phyloP scores from a whole-genome alignment of 192 early-diverging fungal species.

The Endogone sp. region DNA sequence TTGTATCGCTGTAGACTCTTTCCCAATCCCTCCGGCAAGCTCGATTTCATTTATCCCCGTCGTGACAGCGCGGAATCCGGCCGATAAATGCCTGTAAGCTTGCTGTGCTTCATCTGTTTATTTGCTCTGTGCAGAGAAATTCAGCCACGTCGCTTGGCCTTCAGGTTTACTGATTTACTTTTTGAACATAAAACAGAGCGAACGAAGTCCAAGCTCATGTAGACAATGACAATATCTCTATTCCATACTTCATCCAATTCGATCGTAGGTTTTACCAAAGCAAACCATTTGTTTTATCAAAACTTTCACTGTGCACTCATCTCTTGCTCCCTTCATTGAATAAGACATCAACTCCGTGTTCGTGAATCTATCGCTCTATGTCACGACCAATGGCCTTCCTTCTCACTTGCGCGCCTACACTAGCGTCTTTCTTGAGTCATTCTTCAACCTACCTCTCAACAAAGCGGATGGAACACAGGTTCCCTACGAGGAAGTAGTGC shows the following conservation, averaged over 20 bases:
- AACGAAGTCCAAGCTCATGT: conserved; percentile 47
- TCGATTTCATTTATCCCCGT: conserved; percentile 50
- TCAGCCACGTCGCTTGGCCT: neutral
- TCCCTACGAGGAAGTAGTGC: conserved; percentile 48
- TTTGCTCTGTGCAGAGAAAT: neutral
- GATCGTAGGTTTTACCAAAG: conserved; percentile 38
- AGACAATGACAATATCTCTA: conserved; percentile 35
- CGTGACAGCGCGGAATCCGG: conserved; percentile 36
- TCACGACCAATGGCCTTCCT: conserved; percentile 40
- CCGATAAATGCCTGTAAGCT: conserved; percentile 36
- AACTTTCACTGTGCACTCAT: neutral
- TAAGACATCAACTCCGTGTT: conserved; percentile 53
- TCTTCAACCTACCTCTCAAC: conserved; percentile 48
- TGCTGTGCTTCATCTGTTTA: neutral
- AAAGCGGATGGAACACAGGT: conserved; percentile 29
- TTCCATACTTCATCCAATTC: conserved; percentile 53
- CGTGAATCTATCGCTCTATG: conserved; percentile 40
- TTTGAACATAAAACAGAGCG: conserved; percentile 15
- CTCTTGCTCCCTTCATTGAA: neutral
- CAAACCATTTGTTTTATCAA: neutral
- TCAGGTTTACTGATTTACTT: neutral
- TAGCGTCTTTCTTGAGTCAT: conserved; percentile 48
- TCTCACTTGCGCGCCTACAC: conserved; percentile 42
- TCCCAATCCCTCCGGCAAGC: conserved; percentile 47
- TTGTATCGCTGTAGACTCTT: conserved; percentile 35